Evolutionary conservation across 2,329 filamentous ascomycete species (phyloP).

Genomic region (Mycosphaerelloides madeirae): DNA sequence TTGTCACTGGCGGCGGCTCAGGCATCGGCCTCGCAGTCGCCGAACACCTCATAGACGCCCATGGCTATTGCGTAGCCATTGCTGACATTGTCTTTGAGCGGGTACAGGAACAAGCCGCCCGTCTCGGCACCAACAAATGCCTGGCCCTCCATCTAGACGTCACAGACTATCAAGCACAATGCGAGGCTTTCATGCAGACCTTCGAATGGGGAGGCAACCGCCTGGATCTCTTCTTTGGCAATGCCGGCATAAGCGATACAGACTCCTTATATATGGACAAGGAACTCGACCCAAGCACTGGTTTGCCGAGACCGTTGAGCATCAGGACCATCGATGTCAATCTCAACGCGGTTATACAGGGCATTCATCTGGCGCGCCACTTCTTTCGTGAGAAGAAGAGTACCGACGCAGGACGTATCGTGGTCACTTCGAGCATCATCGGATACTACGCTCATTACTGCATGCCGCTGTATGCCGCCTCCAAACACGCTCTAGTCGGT

Average conservation of each 20-base stretch:
- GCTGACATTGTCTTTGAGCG: constrained; percentile 15
- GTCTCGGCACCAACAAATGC: constrained; percentile 16
- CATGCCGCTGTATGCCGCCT: constrained; percentile 17
- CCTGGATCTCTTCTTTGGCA: constrained; percentile 41
- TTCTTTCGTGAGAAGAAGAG: constrained; percentile 37
- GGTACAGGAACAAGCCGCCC: constrained; percentile 9
- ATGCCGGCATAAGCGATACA: constrained; percentile 41
- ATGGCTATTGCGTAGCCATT: constrained; percentile 20
- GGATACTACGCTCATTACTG: constrained; percentile 19
- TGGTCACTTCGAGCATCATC: constrained; percentile 31
- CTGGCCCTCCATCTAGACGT: constrained; percentile 32
- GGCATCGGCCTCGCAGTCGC: constrained; percentile 23
- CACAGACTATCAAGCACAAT: constrained; percentile 37
- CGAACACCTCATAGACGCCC: constrained; percentile 20
- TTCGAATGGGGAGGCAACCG: constrained; percentile 40
- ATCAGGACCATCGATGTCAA: constrained; percentile 39
- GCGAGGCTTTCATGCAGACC: constrained; percentile 36
- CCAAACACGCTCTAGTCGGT: constrained; percentile 28
- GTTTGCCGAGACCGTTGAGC: constrained; percentile 33
- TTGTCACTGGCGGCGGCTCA: constrained; percentile 20
- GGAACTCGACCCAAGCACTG: constrained; percentile 22
- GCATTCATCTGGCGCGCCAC: constrained; percentile 40
- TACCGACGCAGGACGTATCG: constrained; percentile 35
- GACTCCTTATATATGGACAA: constrained; percentile 37
- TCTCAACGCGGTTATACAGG: constrained; percentile 39